Evolutionary conservation across 2,329 filamentous ascomycete genomes (phyloP), one percentile per base, ranked within the genome.

Genomic region (Cladosporium halotolerans): DNA sequence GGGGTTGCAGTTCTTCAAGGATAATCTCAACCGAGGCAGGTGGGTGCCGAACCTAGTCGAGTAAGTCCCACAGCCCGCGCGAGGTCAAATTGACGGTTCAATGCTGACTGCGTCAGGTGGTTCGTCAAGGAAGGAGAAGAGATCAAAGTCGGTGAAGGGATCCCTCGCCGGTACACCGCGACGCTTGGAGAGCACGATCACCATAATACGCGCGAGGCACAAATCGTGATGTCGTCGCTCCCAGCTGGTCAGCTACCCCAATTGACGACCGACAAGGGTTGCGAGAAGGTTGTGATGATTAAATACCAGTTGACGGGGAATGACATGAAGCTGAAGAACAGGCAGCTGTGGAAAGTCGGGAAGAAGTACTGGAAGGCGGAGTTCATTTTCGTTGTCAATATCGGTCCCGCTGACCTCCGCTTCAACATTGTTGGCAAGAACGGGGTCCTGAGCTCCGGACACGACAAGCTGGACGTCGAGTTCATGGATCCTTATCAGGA

Each of bases 251-350:
- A 54, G 28, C 54, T 58, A 4, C 54, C 56, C 5, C 31, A 28
- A n/a, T 14, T 28, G 16, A 19, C 38, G 10, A 54, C 39, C 8
- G 28, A 48, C 23, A 10, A 28, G 5, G 54, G 50, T 9, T 56
- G 55, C 16, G 53, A 53, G 14, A 45, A 54, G 2, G 52, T 60
- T 5, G 57, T 54, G 13, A 33, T 44, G 5, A 43, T 57, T 14
- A 45, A 42, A 9, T 52, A 58, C 38, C 18, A 28, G 4, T 16
- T 57, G 19, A 57, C 55, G 3, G 45, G 46, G 9, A 54, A 47
- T n/a, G 57, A 58, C 43, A 56, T 58, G 56, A 52, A 48, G 33
- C 52, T 48, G 23, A 56, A 55, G 47, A 57, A 56, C 34, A 36
- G 52, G 16, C 46, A 54, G 16, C 9, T 52, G 16, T 54, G 46